phyloP scores from a whole-genome alignment of 768 basidiomycete species.

The Roridomyces roridus region DNA sequence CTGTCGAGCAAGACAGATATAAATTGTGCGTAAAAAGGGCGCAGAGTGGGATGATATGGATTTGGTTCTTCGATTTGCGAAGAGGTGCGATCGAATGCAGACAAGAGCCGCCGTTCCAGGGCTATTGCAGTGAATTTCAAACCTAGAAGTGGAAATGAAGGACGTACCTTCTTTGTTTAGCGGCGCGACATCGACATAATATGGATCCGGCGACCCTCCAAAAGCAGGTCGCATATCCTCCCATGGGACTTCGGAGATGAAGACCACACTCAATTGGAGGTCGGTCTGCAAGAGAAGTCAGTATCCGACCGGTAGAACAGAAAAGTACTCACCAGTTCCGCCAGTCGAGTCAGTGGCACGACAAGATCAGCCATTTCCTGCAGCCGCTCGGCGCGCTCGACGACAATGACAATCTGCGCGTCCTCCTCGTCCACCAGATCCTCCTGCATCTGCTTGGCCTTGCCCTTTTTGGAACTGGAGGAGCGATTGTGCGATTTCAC shows the following conservation, averaged over 20 bases:
- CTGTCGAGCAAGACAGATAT: slow-evolving; percentile 60
- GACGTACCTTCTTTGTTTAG: slow-evolving; percentile 62
- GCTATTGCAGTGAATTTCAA: slow-evolving; percentile 34
- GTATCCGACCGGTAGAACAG: background rate
- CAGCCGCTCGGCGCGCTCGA: slow-evolving; percentile 74
- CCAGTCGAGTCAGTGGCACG: slow-evolving; percentile 72
- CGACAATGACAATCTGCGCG: slow-evolving; percentile 60
- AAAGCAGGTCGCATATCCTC: slow-evolving; percentile 72
- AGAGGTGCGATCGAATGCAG: slow-evolving; percentile 38
- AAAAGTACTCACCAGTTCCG: slow-evolving; percentile 64
- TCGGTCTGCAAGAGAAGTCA: slow-evolving; percentile 49
- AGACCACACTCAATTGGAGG: slow-evolving; percentile 63
- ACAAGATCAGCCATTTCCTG: slow-evolving; percentile 66
- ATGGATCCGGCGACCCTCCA: slow-evolving; percentile 77
- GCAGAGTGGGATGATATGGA: slow-evolving; percentile 61
- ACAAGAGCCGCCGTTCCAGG: slow-evolving; percentile 40
- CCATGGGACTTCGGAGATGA: slow-evolving; percentile 73
- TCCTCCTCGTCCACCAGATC: slow-evolving; percentile 25
- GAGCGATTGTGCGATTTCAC: slow-evolving; percentile 27
- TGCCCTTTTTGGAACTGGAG: slow-evolving; percentile 20
- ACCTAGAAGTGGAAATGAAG: background rate
- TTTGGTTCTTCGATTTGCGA: slow-evolving; percentile 18
- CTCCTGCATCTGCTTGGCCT: slow-evolving; percentile 17
- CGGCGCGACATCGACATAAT: slow-evolving; percentile 61
- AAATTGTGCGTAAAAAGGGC: slow-evolving; percentile 70